phyloP scores from a whole-genome alignment of 805 yeast species.

The Cyberlindnera sargentensis region DNA sequence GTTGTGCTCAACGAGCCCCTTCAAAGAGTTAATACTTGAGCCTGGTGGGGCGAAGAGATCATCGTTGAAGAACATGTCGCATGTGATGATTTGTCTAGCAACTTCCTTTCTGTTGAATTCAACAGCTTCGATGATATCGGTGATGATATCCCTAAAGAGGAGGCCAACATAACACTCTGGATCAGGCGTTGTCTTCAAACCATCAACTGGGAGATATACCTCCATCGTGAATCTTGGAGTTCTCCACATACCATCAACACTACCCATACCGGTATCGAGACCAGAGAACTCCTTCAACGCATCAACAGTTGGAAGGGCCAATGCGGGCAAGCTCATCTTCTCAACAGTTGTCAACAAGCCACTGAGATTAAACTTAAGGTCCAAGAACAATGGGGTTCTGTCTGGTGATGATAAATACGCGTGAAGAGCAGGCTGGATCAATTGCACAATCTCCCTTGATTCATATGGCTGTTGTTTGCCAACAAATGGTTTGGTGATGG shows the following conservation, averaged over 20 bases:
- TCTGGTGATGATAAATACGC: conserved; percentile 9
- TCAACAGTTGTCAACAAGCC: conserved; percentile 12
- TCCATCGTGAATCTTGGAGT: conserved; percentile 55
- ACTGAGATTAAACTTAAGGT: conserved; percentile 21
- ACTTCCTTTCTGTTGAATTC: conserved; percentile 88
- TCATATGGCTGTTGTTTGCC: conserved; percentile 38
- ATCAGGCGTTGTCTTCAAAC: conserved; percentile 62
- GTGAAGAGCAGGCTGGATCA: conserved; percentile 46
- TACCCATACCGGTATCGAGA: conserved; percentile 34
- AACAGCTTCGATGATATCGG: conserved; percentile 69
- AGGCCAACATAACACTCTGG: conserved; percentile 45
- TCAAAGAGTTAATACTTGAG: conserved; percentile 65
- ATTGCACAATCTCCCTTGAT: conserved; percentile 39
- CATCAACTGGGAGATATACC: conserved; percentile 45
- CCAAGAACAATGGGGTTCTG: conserved; percentile 26
- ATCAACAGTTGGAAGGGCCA: conserved; percentile 32
- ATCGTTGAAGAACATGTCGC: conserved; percentile 65
- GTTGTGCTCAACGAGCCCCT: conserved; percentile 33
- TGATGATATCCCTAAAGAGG: conserved; percentile 65
- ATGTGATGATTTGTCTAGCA: conserved; percentile 69
- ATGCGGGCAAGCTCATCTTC: conserved; percentile 17
- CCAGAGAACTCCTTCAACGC: conserved; percentile 26
- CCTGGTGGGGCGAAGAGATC: conserved; percentile 68
- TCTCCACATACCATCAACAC: conserved; percentile 62
- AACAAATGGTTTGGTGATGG: conserved; percentile 22